Evolutionary conservation across 345 rosid species (phyloP).

Genomic region (Populus alba): DNA sequence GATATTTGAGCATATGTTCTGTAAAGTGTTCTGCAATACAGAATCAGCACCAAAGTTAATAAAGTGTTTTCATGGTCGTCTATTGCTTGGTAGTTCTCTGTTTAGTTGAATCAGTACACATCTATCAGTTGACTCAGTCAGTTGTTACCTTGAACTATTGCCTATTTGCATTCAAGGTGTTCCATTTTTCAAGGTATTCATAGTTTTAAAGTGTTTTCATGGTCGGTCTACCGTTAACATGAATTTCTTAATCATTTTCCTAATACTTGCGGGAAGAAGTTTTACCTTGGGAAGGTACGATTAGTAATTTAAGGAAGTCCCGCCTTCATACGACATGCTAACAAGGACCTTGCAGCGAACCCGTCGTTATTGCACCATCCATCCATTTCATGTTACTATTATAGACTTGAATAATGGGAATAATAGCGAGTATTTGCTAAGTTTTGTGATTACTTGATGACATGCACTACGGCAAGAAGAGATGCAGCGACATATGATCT

Average conservation of each 20-base stretch:
- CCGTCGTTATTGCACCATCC: background rate
- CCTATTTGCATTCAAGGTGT: background rate
- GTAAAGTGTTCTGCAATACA: background rate
- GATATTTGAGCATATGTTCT: background rate
- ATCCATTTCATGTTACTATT: background rate
- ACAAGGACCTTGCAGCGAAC: background rate
- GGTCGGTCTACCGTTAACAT: background rate
- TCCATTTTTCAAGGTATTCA: background rate
- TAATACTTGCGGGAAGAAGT: background rate
- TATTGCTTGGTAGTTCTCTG: background rate
- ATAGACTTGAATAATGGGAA: background rate
- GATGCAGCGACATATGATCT: too few species aligned
- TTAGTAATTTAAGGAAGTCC: background rate
- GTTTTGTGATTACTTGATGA: background rate
- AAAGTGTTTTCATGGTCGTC: background rate
- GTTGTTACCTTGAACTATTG: background rate
- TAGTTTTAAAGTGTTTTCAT: too few species aligned
- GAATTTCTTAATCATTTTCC: background rate
- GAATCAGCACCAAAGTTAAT: background rate
- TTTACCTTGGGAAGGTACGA: background rate
- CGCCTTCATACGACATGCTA: background rate
- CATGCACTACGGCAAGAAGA: background rate
- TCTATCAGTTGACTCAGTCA: background rate
- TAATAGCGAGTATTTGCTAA: background rate
- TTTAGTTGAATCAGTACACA: background rate